A percentile compares a stretch with the other conserved stretches of the same genome.
Conservation (phyloP, 208 protist genomes). For the Trypanosomatidae sp. region DNA sequence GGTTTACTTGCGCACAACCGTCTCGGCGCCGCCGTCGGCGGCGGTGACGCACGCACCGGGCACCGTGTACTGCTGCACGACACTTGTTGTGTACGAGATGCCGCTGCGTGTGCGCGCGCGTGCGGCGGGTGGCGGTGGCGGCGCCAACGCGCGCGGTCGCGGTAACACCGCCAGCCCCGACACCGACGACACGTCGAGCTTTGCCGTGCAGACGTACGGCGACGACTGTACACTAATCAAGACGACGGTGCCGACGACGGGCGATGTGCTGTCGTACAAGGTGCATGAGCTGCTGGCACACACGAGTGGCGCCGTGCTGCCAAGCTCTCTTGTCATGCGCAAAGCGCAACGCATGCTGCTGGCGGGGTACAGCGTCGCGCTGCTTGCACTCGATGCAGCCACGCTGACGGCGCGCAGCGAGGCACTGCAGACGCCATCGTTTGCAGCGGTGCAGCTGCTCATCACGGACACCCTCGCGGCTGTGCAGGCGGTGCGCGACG, state of each 20-base stretch:
- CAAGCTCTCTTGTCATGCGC: conserved; percentile 14
- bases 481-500: no score
- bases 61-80: no score
- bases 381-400: conserved; percentile 16
- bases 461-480: no score
- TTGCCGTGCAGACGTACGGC: conserved; percentile 10
- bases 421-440: no score
- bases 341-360: conserved; percentile 10
- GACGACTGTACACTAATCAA: conserved; percentile 6
- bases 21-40: conserved; percentile 7
- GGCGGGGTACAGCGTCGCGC: conserved; percentile 10
- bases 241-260: conserved; percentile 1
- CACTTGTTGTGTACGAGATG: conserved; percentile 26
- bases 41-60: no score
- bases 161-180: conserved; percentile 2
- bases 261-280: conserved; percentile 3
- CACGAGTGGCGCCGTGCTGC: conserved; percentile 9
- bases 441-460: no score
- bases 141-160: no score
- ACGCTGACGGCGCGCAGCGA: no score
- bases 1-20: background rate
- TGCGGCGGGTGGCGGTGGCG: no score
- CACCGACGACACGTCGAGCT: conserved; percentile 9
- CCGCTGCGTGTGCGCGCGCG: conserved; percentile 14
- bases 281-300: conserved; percentile 24